Evolutionary conservation across 2,329 filamentous ascomycete genomes (phyloP).

Genomic region (Fusarium sublunatum): DNA sequence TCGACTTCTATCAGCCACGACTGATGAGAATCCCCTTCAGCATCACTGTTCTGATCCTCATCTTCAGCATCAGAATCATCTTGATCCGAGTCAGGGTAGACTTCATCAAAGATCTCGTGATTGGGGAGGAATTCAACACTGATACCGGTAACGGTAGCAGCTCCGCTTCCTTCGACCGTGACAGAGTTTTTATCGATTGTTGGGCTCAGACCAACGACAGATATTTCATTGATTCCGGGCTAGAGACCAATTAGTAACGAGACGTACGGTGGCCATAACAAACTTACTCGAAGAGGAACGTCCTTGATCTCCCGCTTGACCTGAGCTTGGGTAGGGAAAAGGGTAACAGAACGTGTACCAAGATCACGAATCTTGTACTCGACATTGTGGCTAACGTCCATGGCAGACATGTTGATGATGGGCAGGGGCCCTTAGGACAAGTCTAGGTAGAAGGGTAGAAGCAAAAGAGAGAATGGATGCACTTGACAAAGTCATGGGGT

Average conservation of each 20-base stretch:
- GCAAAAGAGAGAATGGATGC: neutral
- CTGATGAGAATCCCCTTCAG: constrained; percentile 36
- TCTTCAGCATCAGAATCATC: constrained; percentile 49
- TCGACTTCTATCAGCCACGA: constrained; percentile 43
- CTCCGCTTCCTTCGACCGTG: constrained; percentile 68
- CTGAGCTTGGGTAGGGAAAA: constrained; percentile 71
- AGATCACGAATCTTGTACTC: constrained; percentile 68
- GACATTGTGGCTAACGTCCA: constrained; percentile 57
- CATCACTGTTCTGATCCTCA: constrained; percentile 40
- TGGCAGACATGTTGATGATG: constrained; percentile 31
- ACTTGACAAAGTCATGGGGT: neutral
- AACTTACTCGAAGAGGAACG: constrained; percentile 52
- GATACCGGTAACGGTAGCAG: constrained; percentile 70
- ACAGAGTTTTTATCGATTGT: constrained; percentile 68
- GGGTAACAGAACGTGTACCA: constrained; percentile 68
- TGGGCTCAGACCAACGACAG: constrained; percentile 66
- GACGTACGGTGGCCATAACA: neutral
- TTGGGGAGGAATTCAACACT: constrained; percentile 68
- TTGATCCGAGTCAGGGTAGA: constrained; percentile 61
- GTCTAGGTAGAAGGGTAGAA: neutral
- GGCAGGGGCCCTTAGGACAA: neutral
- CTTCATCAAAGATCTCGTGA: constrained; percentile 63
- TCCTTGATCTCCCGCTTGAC: constrained; percentile 69
- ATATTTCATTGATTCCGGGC: constrained; percentile 68
- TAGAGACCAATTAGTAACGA: constrained; percentile 38